Evolutionary conservation across 495 filamentous ascomycete genomes (phyloP).

Genomic region (Hypoxylon rickii): DNA sequence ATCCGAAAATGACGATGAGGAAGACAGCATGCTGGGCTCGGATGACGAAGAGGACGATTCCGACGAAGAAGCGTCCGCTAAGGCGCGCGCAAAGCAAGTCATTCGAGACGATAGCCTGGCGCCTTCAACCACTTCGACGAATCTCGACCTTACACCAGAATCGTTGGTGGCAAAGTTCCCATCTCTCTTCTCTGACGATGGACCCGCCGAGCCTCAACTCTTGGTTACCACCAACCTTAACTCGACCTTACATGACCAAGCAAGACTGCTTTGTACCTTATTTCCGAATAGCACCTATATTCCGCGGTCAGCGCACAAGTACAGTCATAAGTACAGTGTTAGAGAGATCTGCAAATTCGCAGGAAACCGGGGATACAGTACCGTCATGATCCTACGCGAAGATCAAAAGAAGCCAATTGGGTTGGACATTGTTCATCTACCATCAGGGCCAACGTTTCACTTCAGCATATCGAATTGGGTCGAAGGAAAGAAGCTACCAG

Average conservation of each 20-base stretch:
- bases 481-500: conserved; percentile 79
- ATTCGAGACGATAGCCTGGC: conserved; percentile 50
- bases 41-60: conserved; percentile 53
- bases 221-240: conserved; percentile 88
- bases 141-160: conserved; percentile 71
- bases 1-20: conserved; percentile 56
- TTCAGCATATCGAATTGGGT: conserved; percentile 79
- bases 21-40: conserved; percentile 74
- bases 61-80: conserved; percentile 47
- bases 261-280: conserved; percentile 71
- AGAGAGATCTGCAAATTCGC: conserved; percentile 90
- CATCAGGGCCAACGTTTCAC: conserved; percentile 84
- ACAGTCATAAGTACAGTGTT: conserved; percentile 83
- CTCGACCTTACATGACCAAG: conserved; percentile 82
- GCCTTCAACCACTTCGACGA: conserved; percentile 68
- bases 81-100: conserved; percentile 53
- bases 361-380: conserved; percentile 74
- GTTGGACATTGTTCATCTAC: conserved; percentile 80
- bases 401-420: conserved; percentile 79
- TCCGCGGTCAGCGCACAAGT: conserved; percentile 76
- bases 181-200: conserved; percentile 71
- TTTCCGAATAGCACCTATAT: conserved; percentile 90
- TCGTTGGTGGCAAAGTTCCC: conserved; percentile 77
- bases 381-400: conserved; percentile 80
- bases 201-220: conserved; percentile 69